A percentile compares a stretch with the other conserved stretches of the same genome.
Conservation (phyloP, 2,329 filamentous ascomycete species). For the Sporothrix protearum region DNA sequence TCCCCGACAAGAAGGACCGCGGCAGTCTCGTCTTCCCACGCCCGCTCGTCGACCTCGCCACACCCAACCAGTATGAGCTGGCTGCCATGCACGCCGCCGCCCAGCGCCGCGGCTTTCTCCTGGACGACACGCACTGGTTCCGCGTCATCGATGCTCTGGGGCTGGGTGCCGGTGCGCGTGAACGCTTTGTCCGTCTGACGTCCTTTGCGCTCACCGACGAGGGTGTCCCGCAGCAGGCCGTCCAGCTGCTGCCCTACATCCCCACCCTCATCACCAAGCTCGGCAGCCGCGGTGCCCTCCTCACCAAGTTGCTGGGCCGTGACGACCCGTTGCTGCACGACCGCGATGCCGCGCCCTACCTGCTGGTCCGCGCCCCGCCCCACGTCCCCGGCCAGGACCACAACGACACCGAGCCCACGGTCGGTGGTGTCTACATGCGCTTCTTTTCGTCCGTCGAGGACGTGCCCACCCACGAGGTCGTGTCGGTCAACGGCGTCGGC, state of each 20-base stretch:
- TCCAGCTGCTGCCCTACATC: slow-evolving; percentile 85
- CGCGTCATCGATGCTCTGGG: slow-evolving; percentile 72
- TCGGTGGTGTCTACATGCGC: slow-evolving; percentile 80
- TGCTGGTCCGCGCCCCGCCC: slow-evolving; percentile 60
- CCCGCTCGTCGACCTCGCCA: slow-evolving; percentile 66
- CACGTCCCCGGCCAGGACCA: slow-evolving; percentile 40
- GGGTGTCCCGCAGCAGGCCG: slow-evolving; percentile 76
- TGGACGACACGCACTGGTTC: slow-evolving; percentile 69
- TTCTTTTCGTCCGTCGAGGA: slow-evolving; percentile 63
- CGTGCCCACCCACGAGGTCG: slow-evolving; percentile 60
- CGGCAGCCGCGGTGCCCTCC: slow-evolving; percentile 68
- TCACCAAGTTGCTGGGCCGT: slow-evolving; percentile 66
- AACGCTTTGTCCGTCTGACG: slow-evolving; percentile 68
- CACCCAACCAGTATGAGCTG: slow-evolving; percentile 82
- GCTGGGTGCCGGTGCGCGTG: slow-evolving; percentile 61
- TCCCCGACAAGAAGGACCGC: background rate
- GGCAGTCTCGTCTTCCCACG: slow-evolving; percentile 49
- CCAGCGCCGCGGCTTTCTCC: slow-evolving; percentile 60
- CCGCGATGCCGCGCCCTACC: slow-evolving; percentile 61
- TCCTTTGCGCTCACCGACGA: slow-evolving; percentile 65
- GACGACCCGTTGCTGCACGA: slow-evolving; percentile 65
- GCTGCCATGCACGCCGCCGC: slow-evolving; percentile 73
- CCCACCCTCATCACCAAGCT: slow-evolving; percentile 83
- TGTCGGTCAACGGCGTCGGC: slow-evolving; percentile 90
- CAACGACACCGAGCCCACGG: slow-evolving; percentile 38